Evolutionary conservation across 2,329 filamentous ascomycete species (phyloP).

Genomic region (Fusarium sp.): DNA sequence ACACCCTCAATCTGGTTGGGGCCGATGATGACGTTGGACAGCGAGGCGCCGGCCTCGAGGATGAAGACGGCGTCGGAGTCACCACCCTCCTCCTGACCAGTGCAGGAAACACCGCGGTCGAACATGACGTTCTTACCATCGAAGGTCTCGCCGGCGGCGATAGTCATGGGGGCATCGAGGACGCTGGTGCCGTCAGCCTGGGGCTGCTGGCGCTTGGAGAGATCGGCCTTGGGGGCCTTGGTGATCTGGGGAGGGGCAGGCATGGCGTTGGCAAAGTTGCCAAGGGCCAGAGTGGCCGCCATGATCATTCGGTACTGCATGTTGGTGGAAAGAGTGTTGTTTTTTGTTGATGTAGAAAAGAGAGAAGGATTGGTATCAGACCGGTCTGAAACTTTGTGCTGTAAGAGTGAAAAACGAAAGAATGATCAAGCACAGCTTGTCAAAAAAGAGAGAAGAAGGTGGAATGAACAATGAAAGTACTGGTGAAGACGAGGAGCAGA

Average conservation of each 20-base stretch:
- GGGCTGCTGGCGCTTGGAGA: constrained; percentile 37
- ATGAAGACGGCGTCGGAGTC: constrained; percentile 57
- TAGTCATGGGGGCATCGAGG: constrained; percentile 41
- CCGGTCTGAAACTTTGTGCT: constrained; percentile 31
- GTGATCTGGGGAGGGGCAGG: constrained; percentile 40
- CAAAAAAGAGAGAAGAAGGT: constrained; percentile 34
- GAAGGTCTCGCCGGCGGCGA: constrained; percentile 43
- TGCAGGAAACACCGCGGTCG: constrained; percentile 44
- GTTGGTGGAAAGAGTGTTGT: constrained; percentile 14
- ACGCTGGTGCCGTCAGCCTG: constrained; percentile 35
- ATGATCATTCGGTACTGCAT: constrained; percentile 47
- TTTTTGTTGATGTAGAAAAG: neutral
- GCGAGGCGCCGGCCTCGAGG: constrained; percentile 54
- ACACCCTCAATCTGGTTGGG: constrained; percentile 59
- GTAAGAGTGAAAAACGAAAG: constrained; percentile 23
- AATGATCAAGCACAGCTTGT: constrained; percentile 45
- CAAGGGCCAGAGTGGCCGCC: constrained; percentile 40
- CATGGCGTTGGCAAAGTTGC: constrained; percentile 33
- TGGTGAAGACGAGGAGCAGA: constrained; percentile 25
- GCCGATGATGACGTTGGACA: constrained; percentile 61
- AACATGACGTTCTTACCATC: constrained; percentile 46
- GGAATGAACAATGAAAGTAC: constrained; percentile 29
- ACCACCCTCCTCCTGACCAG: constrained; percentile 44
- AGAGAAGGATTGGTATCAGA: constrained; percentile 35
- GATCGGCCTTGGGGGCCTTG: constrained; percentile 21